Base-by-base conservation (phyloP, 768 basidiomycete species). In the Agrocybe pediades region DNA sequence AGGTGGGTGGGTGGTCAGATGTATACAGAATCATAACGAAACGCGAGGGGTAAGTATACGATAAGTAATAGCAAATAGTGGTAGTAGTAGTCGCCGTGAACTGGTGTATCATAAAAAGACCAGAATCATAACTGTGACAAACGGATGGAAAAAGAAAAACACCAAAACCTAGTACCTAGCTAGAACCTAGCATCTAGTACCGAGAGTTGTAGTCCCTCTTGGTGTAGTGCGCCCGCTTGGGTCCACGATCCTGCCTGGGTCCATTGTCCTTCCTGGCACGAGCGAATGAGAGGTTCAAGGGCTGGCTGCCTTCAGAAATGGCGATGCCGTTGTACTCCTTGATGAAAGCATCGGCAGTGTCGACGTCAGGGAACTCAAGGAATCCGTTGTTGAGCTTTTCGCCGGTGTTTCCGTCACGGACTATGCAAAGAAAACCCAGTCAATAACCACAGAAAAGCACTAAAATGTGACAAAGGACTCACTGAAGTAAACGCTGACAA, bases 301-400 rank as follows among this genome's bases (percentile, higher is more conserved):
- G 53, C 46, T 69, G 62, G 2, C 80, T 80, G 17, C 71, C 64
- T 0, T 51, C 65, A 23, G 73, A 36, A 11, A 36, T 60, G 49
- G 66, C 59, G 11, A 58, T 57, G 41, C 76, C 77, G 60, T 76
- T 71, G 21, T 83, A 61, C 27, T 66, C 63, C 8, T 74, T 59
- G 57, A 85, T 66, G 1, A 79, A 86, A 54, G 76, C 69, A 29
- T 74, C 74, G 7, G 86, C 82, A 3, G 65, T 53, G n/a, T 78
- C 70, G 44, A 74, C 65, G 51, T 65, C 60, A 43, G 57, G 68
- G 64, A 88, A 86, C 55, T 83, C 75, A 51, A 88, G 63, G 68
- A 85, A 87, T 21, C 78, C 83, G 3, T 58, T 67, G 6, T 68
- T 66, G n/a, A 52, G 62, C 9, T 53, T 52, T 15, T 60, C 61